A percentile compares a stretch with the other conserved stretches of the same genome.
Conservation (phyloP, 2,329 filamentous ascomycete genomes). For the Aspergillus sp. region DNA sequence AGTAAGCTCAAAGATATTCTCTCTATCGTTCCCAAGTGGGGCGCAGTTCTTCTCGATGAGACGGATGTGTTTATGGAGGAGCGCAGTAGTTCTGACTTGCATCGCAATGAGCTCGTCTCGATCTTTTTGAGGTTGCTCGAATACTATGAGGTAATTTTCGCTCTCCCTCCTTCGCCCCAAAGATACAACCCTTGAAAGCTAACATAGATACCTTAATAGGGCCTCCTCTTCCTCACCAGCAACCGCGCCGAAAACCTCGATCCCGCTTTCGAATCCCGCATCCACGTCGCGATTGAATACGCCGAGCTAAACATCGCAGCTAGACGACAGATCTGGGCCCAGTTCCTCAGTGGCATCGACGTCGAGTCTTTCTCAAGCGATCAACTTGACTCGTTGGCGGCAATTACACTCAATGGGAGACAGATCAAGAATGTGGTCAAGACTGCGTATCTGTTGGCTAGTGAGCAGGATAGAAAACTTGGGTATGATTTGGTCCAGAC, state of each 20-base stretch:
- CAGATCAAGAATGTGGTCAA: slow-evolving; percentile 53
- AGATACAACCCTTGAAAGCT: neutral
- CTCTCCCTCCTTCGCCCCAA: neutral
- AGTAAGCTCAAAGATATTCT: slow-evolving; percentile 50
- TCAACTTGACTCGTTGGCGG: slow-evolving; percentile 20
- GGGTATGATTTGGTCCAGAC: slow-evolving; percentile 25
- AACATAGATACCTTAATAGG: slow-evolving; percentile 32
- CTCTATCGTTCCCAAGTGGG: slow-evolving; percentile 55
- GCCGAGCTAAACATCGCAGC: slow-evolving; percentile 42
- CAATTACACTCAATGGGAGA: slow-evolving; percentile 33
- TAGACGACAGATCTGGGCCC: slow-evolving; percentile 49
- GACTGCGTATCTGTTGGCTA: slow-evolving; percentile 46
- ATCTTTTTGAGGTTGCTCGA: slow-evolving; percentile 36
- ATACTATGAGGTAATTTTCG: slow-evolving; percentile 29
- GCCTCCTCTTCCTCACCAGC: slow-evolving; percentile 51
- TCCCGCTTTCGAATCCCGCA: slow-evolving; percentile 51
- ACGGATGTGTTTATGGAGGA: slow-evolving; percentile 41
- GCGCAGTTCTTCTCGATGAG: slow-evolving; percentile 57
- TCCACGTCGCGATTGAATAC: slow-evolving; percentile 46
- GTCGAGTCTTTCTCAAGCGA: slow-evolving; percentile 16
- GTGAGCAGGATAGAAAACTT: slow-evolving; percentile 23
- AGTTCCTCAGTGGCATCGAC: slow-evolving; percentile 44
- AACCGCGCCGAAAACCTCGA: slow-evolving; percentile 52
- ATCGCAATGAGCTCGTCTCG: slow-evolving; percentile 52
- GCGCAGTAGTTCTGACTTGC: slow-evolving; percentile 44